Evolutionary conservation across 2,329 filamentous ascomycete genomes (phyloP), one percentile per base, ranked within the genome.

Genomic region (Pseudogymnoascus sp.): DNA sequence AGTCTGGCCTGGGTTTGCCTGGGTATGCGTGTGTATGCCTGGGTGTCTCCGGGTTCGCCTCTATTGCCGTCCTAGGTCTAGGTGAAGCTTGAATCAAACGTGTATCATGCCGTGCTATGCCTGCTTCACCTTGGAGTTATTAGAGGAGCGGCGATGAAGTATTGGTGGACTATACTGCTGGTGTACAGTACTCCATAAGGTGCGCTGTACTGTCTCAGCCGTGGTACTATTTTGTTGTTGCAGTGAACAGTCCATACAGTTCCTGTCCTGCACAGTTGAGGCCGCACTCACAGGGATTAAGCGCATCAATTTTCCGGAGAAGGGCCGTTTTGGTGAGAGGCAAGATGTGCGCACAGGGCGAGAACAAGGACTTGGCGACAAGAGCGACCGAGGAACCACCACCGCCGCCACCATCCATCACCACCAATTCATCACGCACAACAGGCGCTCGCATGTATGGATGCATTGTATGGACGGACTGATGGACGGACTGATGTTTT

Each of bases 31-130:
- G n/a, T 25, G 48, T n/a, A 11, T 54, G n/a, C n/a, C 2, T 31
- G n/a, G 48, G 48, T 25, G 7, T 54, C 14, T 4, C 48, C 28
- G 48, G 14, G n/a, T 31, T 54, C 48, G 48, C 48, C 48, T 54
- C 25, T 5, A 31, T 54, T 54, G 4, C 48, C 48, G 2, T 31
- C 25, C 48, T 31, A 8, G 25, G 48, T 16, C 48, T 54, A 54
- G 48, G 25, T 54, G 48, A 54, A 54, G 48, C 48, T 54, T 54
- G 48, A 54, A 54, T 54, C 48, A 54, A 54, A 54, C n/a, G 48
- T 54, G 48, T 54, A n/a, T 31, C 25, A 54, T 54, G 48, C 48
- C 25, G 48, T 54, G 25, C 48, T 31, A 31, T n/a, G 16, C 23
- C n/a, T 54, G 25, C 48, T 31, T 16, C 25, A 28, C 23, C n/a